Conservation (phyloP, 2,329 filamentous ascomycete species). For the Aspergillus uvarum region DNA sequence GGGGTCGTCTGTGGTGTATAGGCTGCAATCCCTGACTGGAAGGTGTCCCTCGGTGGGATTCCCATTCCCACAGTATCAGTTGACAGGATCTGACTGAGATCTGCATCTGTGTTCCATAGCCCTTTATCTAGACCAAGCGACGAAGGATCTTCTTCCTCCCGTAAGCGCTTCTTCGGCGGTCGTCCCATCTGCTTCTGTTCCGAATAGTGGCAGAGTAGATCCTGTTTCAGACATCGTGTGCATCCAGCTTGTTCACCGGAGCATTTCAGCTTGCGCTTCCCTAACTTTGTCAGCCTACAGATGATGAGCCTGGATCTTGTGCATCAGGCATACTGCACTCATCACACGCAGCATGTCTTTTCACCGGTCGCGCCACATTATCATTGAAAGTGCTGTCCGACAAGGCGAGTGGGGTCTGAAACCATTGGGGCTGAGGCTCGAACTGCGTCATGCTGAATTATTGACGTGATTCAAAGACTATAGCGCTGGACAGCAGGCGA, state of each 20-base stretch:
- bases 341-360: slow-evolving; percentile 50
- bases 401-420: slow-evolving; percentile 6
- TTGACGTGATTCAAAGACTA: background rate
- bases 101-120: slow-evolving; percentile 20
- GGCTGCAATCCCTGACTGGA: background rate
- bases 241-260: slow-evolving; percentile 47
- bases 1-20: slow-evolving; percentile 14
- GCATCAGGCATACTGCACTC: slow-evolving; percentile 45
- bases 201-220: slow-evolving; percentile 47
- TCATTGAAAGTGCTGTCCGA: slow-evolving; percentile 10
- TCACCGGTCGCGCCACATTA: slow-evolving; percentile 28
- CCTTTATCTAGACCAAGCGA: slow-evolving; percentile 17
- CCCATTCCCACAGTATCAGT: background rate
- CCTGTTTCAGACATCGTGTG: slow-evolving; percentile 44
- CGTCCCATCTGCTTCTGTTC: slow-evolving; percentile 51
- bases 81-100: background rate
- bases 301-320: slow-evolving; percentile 4
- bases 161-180: slow-evolving; percentile 44
- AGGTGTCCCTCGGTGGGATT: background rate
- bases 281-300: slow-evolving; percentile 21
- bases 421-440: slow-evolving; percentile 13
- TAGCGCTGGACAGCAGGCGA: background rate
- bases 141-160: slow-evolving; percentile 30
- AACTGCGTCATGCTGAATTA: slow-evolving; percentile 11
- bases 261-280: slow-evolving; percentile 51